Percentiles rank a stretch among this genome's conserved stretches.
Evolutionary conservation across 179 eudicot genomes (phyloP).

Genomic region (Dionaea muscipula): DNA sequence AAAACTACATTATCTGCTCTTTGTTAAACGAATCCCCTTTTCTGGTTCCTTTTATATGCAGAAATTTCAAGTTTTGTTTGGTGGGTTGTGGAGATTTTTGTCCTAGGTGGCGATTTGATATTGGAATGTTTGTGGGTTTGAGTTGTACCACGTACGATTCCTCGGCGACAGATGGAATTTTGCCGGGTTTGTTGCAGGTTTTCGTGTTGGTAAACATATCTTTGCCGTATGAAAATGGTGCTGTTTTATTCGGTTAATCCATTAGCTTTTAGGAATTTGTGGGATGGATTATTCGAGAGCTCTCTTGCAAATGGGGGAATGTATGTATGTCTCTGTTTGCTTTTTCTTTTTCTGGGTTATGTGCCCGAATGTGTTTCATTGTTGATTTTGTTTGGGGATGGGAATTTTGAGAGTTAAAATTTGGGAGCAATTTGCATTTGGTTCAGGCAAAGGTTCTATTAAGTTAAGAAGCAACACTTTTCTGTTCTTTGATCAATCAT

Average conservation of each 20-base stretch:
- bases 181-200: conserved; percentile 18
- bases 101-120: neutral
- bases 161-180: conserved; percentile 19
- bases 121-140: neutral
- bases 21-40: neutral
- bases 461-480: too few relatives aligned
- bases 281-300: too few relatives aligned
- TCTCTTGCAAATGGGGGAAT: too few relatives aligned
- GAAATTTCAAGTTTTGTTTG: neutral
- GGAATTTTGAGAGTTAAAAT: too few relatives aligned
- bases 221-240: conserved; percentile 4
- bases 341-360: too few relatives aligned
- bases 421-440: too few relatives aligned
- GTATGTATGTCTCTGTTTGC: too few relatives aligned
- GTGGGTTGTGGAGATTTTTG: neutral
- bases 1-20: neutral
- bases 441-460: too few relatives aligned
- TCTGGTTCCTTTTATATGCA: neutral
- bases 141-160: conserved; percentile 13
- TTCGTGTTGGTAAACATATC: conserved; percentile 16
- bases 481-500: too few relatives aligned
- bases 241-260: conserved; percentile 7
- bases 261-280: neutral
- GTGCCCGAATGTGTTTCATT: too few relatives aligned
- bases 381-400: too few relatives aligned